Conservation (phyloP, 1,284 basidiomycete genomes). For the Cryptococcus sp. region DNA sequence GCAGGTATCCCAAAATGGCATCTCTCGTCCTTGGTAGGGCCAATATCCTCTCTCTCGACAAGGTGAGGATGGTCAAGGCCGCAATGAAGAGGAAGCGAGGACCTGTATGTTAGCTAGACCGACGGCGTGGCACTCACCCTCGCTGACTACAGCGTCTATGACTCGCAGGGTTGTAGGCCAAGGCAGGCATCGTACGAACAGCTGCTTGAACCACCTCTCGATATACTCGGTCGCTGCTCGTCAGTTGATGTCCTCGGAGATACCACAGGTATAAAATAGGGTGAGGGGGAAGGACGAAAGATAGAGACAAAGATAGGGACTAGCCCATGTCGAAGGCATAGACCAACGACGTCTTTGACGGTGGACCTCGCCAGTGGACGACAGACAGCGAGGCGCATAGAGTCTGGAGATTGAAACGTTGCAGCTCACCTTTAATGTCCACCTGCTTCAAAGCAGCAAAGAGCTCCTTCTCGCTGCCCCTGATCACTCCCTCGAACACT, state of each 20-base stretch:
- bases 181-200: slow-evolving; percentile 75
- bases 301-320: no score
- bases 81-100: slow-evolving; percentile 73
- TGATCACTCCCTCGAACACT: slow-evolving; percentile 69
- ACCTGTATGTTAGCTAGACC: slow-evolving; percentile 51
- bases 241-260: background rate
- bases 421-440: slow-evolving; percentile 49
- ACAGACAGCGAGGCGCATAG: no score
- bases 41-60: slow-evolving; percentile 36
- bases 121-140: slow-evolving; percentile 55
- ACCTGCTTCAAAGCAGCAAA: slow-evolving; percentile 55
- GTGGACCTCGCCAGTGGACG: no score
- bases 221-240: slow-evolving; percentile 38
- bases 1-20: slow-evolving; percentile 33
- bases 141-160: slow-evolving; percentile 82
- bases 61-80: slow-evolving; percentile 62
- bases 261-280: background rate
- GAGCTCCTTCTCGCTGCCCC: slow-evolving; percentile 59
- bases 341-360: no score
- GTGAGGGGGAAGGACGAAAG: no score
- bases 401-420: background rate
- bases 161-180: slow-evolving; percentile 67
- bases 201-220: slow-evolving; percentile 37
- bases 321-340: no score
- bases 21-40: slow-evolving; percentile 17